Evolutionary conservation across 208 protist genomes (phyloP), one percentile per base, ranked within the genome.

Genomic region (Acanthamoeba healyi): DNA sequence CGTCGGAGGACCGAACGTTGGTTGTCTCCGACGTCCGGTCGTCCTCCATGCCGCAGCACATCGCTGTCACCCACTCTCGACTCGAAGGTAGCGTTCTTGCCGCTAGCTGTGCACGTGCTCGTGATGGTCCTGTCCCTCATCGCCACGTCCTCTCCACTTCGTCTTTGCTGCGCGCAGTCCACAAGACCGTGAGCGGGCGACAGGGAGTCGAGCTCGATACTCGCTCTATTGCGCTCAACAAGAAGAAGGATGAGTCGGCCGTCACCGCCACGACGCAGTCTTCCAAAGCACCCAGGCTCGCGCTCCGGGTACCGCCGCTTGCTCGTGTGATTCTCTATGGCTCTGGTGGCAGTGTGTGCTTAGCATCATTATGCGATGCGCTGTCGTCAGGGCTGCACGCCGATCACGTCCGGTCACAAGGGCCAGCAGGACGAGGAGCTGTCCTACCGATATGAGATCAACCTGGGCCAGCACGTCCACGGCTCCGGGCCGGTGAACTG

Each of bases 391-490:
- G 36, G 44, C 10, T 84, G 44, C 74, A 54, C 74, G 17, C 44
- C 44, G 26, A 84, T 84, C 26, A 84, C 36, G 14, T 86, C 86
- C 10, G 95, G 95, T 29, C 93, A 92, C 65, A 93, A 91, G 84
- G 88, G n/a, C 10, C 82, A 95, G 44, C 90, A 14, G n/a, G 65
- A 38, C n/a, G 74, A 84, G 74, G 74, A 84, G 38, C 40, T 54
- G 24, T 84, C 74, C 10, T 65, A 93, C 65, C 70, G 95, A 17
- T 96, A 95, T 92, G 93, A 96, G 42, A 96, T 96, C 82, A 94
- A 95, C 46, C 63, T 96, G 10, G 94, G 94, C 46, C 95, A 95
- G 84, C 93, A 92, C 36, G 95, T 90, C 7, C 89, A 77, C 24
- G 86, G 84, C 40, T 94, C 95, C 36, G 95, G 95, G 14, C 88